A percentile compares a stretch with the other conserved stretches of the same genome.
These are phyloP conservation scores for Triangularia verruculosa DNA, from an alignment of 2,329 filamentous ascomycete genomes.

Conservation along the genomic window DNA sequence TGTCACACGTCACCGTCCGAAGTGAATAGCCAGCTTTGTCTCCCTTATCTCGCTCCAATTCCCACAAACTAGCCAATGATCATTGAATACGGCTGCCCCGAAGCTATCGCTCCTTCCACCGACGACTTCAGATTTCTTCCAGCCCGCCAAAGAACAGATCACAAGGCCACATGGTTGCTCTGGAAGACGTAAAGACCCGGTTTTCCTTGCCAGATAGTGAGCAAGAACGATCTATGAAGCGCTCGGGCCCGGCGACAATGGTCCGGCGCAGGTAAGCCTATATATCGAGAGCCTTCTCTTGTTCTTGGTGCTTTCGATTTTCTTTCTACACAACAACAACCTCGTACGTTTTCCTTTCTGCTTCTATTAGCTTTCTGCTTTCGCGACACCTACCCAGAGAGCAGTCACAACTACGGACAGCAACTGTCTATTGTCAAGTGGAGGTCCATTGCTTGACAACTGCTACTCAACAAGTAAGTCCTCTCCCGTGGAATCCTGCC, in stretches of 20 bases:
- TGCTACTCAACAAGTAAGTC: not conserved
- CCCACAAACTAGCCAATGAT: not conserved
- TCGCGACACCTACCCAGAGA: not conserved
- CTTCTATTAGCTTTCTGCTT: not conserved
- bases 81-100: not conserved
- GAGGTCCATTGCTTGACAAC: not conserved
- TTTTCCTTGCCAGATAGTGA: not conserved
- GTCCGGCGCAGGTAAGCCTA: not conserved
- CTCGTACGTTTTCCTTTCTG: not conserved
- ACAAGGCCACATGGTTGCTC: not conserved
- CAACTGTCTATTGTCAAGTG: not conserved
- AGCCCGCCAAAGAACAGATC: not conserved
- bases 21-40: not conserved
- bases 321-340: not conserved
- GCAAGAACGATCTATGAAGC: not conserved
- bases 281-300: not conserved
- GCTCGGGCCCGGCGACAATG: not conserved
- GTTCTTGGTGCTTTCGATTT: not conserved
- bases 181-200: not conserved
- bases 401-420: not conserved
- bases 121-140: not conserved
- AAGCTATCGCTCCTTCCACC: not conserved
- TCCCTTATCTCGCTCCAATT: not conserved
- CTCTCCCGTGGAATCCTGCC: not conserved
- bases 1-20: not conserved